These are phyloP conservation scores for Hawksworthiomyces lignivorus DNA, from an alignment of 2,329 filamentous ascomycete species.

Conservation along the genomic window DNA sequence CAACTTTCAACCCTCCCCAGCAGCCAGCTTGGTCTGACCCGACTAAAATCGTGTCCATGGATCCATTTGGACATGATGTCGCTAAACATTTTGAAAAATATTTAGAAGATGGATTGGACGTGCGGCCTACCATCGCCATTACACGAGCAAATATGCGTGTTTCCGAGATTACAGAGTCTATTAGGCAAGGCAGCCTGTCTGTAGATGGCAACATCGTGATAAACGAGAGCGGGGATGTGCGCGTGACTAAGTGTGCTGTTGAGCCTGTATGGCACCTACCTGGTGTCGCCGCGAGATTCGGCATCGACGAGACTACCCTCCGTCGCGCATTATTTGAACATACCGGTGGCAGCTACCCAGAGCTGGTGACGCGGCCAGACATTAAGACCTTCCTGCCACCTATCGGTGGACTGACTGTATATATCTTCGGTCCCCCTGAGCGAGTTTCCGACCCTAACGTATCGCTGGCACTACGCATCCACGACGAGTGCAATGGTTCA, in stretches of 20 bases:
- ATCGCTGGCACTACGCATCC: conserved; percentile 75
- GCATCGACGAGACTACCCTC: conserved; percentile 83
- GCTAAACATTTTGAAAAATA: conserved; percentile 80
- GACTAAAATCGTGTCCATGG: conserved; percentile 97
- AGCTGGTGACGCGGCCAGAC: conserved; percentile 88
- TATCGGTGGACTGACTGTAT: conserved; percentile 82
- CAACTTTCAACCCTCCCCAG: conserved; percentile 79
- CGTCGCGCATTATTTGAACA: conserved; percentile 88
- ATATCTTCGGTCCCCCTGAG: conserved; percentile 91
- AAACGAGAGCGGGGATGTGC: conserved; percentile 74
- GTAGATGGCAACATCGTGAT: conserved; percentile 83
- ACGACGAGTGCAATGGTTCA: conserved; percentile 81
- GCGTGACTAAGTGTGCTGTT: conserved; percentile 93
- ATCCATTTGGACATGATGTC: conserved; percentile 81
- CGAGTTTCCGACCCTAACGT: conserved; percentile 86
- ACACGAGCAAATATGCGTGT: conserved; percentile 89
- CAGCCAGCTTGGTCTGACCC: conserved; percentile 83
- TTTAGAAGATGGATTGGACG: conserved; percentile 70
- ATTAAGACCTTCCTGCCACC: conserved; percentile 95
- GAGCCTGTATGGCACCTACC: conserved; percentile 89
- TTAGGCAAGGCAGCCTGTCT: conserved; percentile 66
- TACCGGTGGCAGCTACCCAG: conserved; percentile 91
- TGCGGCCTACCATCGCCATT: conserved; percentile 83
- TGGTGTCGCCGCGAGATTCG: conserved; percentile 85
- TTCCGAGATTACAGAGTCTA: conserved; percentile 87